Conservation (phyloP, 2,329 filamentous ascomycete genomes). For the Diaporthe vexans region DNA sequence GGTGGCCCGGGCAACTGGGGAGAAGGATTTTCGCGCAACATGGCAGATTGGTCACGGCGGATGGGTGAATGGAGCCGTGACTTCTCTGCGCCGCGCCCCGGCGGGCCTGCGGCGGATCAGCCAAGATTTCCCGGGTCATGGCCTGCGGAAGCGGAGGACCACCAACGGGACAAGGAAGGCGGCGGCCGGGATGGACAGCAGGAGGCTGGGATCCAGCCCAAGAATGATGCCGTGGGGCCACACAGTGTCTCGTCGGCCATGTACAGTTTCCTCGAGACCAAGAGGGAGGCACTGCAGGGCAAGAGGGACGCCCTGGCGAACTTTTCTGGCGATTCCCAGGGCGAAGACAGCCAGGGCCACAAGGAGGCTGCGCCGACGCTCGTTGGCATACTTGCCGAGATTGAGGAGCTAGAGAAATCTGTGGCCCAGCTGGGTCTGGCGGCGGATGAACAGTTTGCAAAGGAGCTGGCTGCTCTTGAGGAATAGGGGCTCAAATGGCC, state of each 20-base stretch:
- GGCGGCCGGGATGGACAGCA: slow-evolving; percentile 34
- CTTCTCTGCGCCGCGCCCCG: neutral
- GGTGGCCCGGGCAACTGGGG: slow-evolving; percentile 12
- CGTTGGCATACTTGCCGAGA: slow-evolving; percentile 49
- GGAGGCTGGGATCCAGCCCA: slow-evolving; percentile 40
- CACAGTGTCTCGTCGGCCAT: slow-evolving; percentile 50
- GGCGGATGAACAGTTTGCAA: slow-evolving; percentile 63
- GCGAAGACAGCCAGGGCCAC: slow-evolving; percentile 43
- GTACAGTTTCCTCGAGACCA: slow-evolving; percentile 52
- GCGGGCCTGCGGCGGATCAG: neutral
- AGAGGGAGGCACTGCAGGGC: slow-evolving; percentile 52
- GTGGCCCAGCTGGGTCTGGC: slow-evolving; percentile 57
- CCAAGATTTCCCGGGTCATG: slow-evolving; percentile 50
- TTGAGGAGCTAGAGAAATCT: slow-evolving; percentile 55
- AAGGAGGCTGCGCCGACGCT: slow-evolving; percentile 46
- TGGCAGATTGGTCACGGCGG: slow-evolving; percentile 34
- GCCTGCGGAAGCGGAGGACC: slow-evolving; percentile 49
- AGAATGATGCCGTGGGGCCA: slow-evolving; percentile 43
- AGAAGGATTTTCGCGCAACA: slow-evolving; percentile 25
- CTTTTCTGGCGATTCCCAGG: neutral
- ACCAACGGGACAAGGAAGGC: slow-evolving; percentile 20
- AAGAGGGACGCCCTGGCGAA: slow-evolving; percentile 48
- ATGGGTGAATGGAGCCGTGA: slow-evolving; percentile 32
- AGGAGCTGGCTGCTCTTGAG: slow-evolving; percentile 54
- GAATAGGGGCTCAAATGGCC: slow-evolving; percentile 39